Base-by-base conservation (phyloP, 306 rosid genomes). In the Nissolia schottii region DNA sequence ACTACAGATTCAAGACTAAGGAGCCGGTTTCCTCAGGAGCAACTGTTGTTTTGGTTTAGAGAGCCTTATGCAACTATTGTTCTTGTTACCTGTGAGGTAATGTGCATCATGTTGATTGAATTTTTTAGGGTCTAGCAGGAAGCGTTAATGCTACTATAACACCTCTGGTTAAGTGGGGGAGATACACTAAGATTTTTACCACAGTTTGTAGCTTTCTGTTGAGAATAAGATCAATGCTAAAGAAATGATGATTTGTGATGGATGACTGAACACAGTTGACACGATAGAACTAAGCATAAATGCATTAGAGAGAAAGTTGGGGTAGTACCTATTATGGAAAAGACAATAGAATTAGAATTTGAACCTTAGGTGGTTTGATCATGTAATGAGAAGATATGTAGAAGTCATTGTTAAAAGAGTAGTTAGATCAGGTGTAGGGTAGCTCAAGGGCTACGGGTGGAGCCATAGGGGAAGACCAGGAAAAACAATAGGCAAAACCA, bases 1-100 rank as follows among this genome's bases (percentile, higher is more conserved):
- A 95, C 99, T 49, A 91, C 96, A 7, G 99, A 95, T 81, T 78
- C 96, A 4, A 92, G 99, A 79, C 96, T 95, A 15, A 96, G 99
- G 35, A 95, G 96, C 78, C 86, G 97, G 65, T 95, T 89, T 71
- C 99, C 97, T 4, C 95, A 85, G 75, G 99, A 95, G 88, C 97
- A 91, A 66, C 82, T 82, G 46, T 78, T 95, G 40, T 89, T 91
- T 83, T 95, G 96, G 97, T 95, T 95, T 53, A 91, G 97, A 27
- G 97, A 95, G 84, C 99, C 99, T 2, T 90, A 89, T 76, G 96
- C 97, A 41, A 91, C 96, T 69, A 71, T 92, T 13, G 90, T 95
- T 27, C 96, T 95, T 22, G 96, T 95, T 78, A 86, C 97, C 16
- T 95, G 99, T 81, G 99, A 95, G 96, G 99, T 91, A 86, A 77